phyloP scores from a whole-genome alignment of 1,284 basidiomycete species.

The Coniferiporia weirii region DNA sequence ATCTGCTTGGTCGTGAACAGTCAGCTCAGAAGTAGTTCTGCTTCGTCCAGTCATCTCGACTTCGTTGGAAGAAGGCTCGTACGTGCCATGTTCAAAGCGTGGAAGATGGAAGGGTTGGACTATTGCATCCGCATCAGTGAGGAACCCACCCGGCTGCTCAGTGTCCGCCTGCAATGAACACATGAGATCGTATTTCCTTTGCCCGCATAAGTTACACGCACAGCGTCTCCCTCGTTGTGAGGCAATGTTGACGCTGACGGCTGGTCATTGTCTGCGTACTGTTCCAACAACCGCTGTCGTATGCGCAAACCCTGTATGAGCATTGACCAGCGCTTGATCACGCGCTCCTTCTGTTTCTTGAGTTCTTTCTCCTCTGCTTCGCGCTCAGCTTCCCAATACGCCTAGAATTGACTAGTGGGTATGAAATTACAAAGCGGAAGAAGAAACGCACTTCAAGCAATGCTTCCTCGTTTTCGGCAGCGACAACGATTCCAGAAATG shows the following conservation, averaged over 20 bases:
- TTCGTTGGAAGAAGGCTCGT: constrained; percentile 16
- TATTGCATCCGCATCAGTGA: constrained; percentile 66
- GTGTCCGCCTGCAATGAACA: constrained; percentile 14
- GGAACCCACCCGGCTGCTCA: constrained; percentile 52
- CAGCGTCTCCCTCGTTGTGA: constrained; percentile 1
- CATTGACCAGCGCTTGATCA: constrained; percentile 85
- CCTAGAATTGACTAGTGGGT: constrained; percentile 39
- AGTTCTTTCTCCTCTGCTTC: constrained; percentile 74
- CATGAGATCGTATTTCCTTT: background rate
- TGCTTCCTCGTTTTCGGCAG: constrained; percentile 70
- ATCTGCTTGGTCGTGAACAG: background rate
- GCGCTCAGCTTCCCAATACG: constrained; percentile 80
- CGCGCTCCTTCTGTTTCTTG: constrained; percentile 73
- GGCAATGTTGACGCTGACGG: background rate
- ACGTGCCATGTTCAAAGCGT: constrained; percentile 42
- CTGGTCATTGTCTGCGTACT: constrained; percentile 56
- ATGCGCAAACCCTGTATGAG: constrained; percentile 87
- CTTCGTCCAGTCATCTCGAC: constrained; percentile 2
- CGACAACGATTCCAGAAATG: constrained; percentile 84
- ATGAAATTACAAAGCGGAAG: background rate
- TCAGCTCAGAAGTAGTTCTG: constrained; percentile 9
- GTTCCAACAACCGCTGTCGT: constrained; percentile 72
- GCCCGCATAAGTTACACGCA: background rate
- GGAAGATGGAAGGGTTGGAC: constrained; percentile 68
- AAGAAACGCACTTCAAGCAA: constrained; percentile 65